phyloP scores from a whole-genome alignment of 371 early-diverging fungal genomes.

The Entomophthora muscae region DNA sequence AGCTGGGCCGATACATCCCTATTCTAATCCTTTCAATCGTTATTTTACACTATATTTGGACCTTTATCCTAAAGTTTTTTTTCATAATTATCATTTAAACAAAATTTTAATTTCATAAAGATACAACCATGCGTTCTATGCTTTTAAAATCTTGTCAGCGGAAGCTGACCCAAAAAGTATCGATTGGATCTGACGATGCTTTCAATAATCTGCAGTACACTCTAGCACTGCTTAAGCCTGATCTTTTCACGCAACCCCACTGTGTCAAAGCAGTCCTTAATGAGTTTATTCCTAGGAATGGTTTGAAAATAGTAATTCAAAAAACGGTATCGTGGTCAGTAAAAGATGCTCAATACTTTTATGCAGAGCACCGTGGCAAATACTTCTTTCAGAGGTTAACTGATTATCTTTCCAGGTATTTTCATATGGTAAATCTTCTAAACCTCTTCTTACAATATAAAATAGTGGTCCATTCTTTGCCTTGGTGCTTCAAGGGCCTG shows the following conservation, averaged over 20 bases:
- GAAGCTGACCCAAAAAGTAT: no score
- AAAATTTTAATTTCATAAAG: no score
- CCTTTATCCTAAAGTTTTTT: no score
- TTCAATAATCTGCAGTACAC: conserved; percentile 15
- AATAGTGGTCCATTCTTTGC: conserved; percentile 39
- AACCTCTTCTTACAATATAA: neutral
- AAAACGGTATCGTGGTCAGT: conserved; percentile 34
- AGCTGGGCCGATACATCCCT: no score
- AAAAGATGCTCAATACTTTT: conserved; percentile 37
- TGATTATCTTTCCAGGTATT: conserved; percentile 48
- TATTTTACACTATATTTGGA: no score
- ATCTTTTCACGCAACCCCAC: conserved; percentile 40
- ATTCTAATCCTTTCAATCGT: no score
- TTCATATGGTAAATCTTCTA: neutral
- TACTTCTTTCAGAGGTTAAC: conserved; percentile 47
- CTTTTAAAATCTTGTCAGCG: no score
- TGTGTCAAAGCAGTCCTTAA: conserved; percentile 13
- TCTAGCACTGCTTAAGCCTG: conserved; percentile 58
- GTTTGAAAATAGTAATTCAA: conserved; percentile 24
- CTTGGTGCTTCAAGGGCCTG: conserved; percentile 29
- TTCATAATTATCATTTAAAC: no score
- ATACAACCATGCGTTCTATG: no score
- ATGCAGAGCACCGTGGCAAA: conserved; percentile 40
- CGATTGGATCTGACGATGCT: no score
- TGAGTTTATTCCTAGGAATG: conserved; percentile 21